Conservation (phyloP, 768 basidiomycete species). For the Termitomyces sp. region DNA sequence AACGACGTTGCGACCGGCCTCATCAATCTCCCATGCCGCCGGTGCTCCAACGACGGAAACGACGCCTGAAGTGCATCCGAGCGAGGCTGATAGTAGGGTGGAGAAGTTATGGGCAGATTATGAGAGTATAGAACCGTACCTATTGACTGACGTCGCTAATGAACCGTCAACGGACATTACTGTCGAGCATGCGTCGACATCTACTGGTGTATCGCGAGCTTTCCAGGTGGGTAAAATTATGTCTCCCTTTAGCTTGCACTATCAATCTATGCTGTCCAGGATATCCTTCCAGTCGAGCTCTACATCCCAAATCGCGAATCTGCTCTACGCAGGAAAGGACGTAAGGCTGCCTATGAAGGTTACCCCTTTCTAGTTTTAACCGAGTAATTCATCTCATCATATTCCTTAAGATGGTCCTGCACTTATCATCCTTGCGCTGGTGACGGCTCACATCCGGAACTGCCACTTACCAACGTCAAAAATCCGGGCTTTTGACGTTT, state of each 20-base stretch:
- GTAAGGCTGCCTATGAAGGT: constrained; percentile 62
- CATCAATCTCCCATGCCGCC: constrained; percentile 19
- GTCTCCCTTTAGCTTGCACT: background rate
- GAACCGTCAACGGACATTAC: constrained; percentile 48
- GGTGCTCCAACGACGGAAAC: constrained; percentile 19
- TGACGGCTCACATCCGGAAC: constrained; percentile 87
- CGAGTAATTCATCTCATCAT: background rate
- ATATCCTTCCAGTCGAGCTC: constrained; percentile 73
- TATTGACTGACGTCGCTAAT: constrained; percentile 42
- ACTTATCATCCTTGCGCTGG: constrained; percentile 78
- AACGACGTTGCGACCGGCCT: constrained; percentile 25
- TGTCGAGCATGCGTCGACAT: constrained; percentile 45
- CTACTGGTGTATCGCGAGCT: constrained; percentile 36
- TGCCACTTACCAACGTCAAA: constrained; percentile 84
- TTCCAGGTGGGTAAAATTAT: constrained; percentile 48
- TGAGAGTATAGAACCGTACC: constrained; percentile 71
- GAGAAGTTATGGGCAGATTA: constrained; percentile 87
- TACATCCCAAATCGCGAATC: constrained; percentile 70
- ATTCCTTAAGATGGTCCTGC: constrained; percentile 71
- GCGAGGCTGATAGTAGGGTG: constrained; percentile 80
- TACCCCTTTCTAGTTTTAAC: background rate
- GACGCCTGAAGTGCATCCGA: constrained; percentile 46
- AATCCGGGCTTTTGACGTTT: constrained; percentile 78
- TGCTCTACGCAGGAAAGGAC: constrained; percentile 34
- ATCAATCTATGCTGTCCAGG: constrained; percentile 30